phyloP scores from a whole-genome alignment of 2,329 filamentous ascomycete species.

The Cercospora zeae-maydis region DNA sequence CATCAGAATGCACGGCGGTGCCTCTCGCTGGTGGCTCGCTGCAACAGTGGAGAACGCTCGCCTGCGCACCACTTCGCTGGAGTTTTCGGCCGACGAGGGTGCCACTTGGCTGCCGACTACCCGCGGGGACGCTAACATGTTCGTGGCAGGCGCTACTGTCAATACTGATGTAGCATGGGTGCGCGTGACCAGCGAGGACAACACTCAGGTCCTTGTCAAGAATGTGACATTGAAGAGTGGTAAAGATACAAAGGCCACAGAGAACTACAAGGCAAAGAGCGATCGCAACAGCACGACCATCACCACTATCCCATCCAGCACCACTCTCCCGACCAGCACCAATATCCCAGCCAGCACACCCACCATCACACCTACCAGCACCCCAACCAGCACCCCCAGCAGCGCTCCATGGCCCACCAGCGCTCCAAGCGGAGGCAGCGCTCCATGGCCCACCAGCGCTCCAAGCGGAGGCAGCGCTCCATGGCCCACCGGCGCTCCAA shows the following conservation, averaged over 20 bases:
- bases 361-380: not conserved
- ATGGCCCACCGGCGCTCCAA: too few relatives aligned
- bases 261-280: not conserved
- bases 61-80: not conserved
- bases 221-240: not conserved
- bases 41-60: not conserved
- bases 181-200: not conserved
- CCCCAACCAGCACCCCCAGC: not conserved
- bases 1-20: not conserved
- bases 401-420: too few relatives aligned
- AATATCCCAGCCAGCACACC: not conserved
- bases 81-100: not conserved
- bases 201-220: not conserved
- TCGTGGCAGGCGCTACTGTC: not conserved
- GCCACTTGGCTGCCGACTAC: not conserved
- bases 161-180: not conserved
- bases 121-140: not conserved
- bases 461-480: too few relatives aligned
- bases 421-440: too few relatives aligned
- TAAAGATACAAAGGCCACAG: not conserved
- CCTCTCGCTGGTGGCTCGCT: not conserved
- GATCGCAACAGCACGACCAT: not conserved
- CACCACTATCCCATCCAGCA: not conserved
- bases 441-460: too few relatives aligned
- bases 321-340: not conserved